phyloP scores from a whole-genome alignment of 2,329 filamentous ascomycete species.

The Calonectria pteridis region DNA sequence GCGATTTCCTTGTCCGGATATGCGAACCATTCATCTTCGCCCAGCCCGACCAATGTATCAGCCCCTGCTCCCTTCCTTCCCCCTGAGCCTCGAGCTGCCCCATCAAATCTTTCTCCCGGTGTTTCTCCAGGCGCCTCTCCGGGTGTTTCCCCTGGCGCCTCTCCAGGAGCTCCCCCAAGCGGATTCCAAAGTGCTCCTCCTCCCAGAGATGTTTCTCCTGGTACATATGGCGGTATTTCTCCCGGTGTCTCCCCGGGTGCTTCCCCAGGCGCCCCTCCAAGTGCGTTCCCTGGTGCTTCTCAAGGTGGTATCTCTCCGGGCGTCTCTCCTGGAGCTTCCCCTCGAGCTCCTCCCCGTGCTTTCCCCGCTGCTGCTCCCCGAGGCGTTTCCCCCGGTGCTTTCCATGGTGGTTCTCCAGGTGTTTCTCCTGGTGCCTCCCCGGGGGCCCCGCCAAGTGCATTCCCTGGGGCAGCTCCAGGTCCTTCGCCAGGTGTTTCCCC shows the following conservation, averaged over 20 bases:
- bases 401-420: neutral
- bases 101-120: neutral
- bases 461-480: neutral
- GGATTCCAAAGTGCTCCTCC: neutral
- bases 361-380: neutral
- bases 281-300: neutral
- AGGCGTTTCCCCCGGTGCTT: neutral
- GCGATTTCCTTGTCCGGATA: constrained; percentile 41
- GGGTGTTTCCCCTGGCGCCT: neutral
- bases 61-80: constrained; percentile 44
- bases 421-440: neutral
- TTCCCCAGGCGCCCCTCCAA: neutral
- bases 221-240: neutral
- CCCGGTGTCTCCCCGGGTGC: neutral
- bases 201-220: neutral
- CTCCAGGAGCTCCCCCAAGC: neutral
- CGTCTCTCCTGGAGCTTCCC: neutral
- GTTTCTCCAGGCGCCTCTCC: neutral
- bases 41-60: constrained; percentile 32
- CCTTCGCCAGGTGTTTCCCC: constrained; percentile 16
- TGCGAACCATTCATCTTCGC: constrained; percentile 36
- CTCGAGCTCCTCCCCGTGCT: neutral
- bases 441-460: neutral
- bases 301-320: neutral
- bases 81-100: constrained; percentile 35